Evolutionary conservation across 768 basidiomycete genomes (phyloP), one percentile per base, ranked within the genome.

Genomic region (Serendipita indica): DNA sequence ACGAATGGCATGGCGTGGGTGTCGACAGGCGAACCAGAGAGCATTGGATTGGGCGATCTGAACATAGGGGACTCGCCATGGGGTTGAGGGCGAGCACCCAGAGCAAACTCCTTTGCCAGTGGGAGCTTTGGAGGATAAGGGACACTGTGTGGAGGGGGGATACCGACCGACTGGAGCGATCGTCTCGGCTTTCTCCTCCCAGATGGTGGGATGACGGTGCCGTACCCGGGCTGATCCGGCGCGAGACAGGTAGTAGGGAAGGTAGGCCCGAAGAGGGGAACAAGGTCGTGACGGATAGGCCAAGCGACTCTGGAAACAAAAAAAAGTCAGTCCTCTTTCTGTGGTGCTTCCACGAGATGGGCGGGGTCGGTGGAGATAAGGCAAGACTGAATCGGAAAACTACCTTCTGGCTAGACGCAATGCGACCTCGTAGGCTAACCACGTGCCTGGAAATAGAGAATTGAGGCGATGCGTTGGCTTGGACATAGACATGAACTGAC

Each of bases 251-350:
- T 86, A 58, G 75, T 79, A 4, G 89, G 88, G 67, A 91, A 91
- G 46, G 80, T 86, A 22, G 89, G 89, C 0, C 89, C 89, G 69
- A 92, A 91, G 37, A 92, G 72, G n/a, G 89, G 89, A 43, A 90
- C 71, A 28, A 92, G 76, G 65, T 90, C 87, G 56, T 90, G 80
- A 46, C 88, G 82, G 65, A 92, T 92, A 5, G 82, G 74, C 86
- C 86, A 92, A 2, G 89, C 89, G 30, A 91, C 89, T 64, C 89
- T 89, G 41, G 60, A 28, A 61, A 34, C 35, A 59, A 39, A 28
- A 62, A 13, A 35, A 30, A 62, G 35, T 37, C 35, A 37, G 35
- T 37, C 18, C 18, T 37, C 18, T 37, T 37, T 10, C 18, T 37
- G 35, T 37, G 12, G 18, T 18, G 18, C 35, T 10, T 37, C n/a